Conservation (phyloP, 371 early-diverging fungal species). For the Mucor irregularis region DNA sequence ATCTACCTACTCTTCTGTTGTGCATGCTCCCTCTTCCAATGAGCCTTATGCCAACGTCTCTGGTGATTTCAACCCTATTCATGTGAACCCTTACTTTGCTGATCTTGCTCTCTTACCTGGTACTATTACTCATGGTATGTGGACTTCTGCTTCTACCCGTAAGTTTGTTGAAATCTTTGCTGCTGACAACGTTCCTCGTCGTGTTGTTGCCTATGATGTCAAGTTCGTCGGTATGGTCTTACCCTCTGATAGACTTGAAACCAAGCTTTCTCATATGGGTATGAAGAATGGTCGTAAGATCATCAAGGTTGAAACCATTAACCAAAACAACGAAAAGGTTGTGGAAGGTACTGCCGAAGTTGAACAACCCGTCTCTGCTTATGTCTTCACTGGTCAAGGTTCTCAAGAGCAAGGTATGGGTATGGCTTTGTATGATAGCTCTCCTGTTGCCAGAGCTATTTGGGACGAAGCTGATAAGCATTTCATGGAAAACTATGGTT, state of each 20-base stretch:
- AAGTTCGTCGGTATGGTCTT: constrained; percentile 86
- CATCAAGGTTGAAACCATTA: constrained; percentile 89
- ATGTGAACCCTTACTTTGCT: constrained; percentile 96
- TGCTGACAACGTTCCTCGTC: constrained; percentile 92
- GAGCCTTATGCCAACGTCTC: constrained; percentile 87
- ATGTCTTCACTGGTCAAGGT: constrained; percentile 96
- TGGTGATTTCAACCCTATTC: constrained; percentile 95
- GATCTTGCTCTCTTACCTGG: constrained; percentile 90
- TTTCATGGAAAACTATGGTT: constrained; percentile 85
- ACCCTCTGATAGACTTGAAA: constrained; percentile 84
- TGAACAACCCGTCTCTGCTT: constrained; percentile 89
- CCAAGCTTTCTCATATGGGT: constrained; percentile 91
- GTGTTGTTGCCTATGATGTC: constrained; percentile 82
- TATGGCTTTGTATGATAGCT: constrained; percentile 89
- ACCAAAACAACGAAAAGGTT: constrained; percentile 85
- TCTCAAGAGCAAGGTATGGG: constrained; percentile 97
- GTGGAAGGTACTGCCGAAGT: constrained; percentile 93
- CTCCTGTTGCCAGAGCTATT: constrained; percentile 81
- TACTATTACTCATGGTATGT: constrained; percentile 98
- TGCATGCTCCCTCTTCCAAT: constrained; percentile 82
- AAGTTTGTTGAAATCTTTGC: constrained; percentile 94
- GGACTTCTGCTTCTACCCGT: constrained; percentile 94
- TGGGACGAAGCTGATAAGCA: constrained; percentile 95
- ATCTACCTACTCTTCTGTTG: constrained; percentile 80
- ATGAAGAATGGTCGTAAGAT: constrained; percentile 97